A percentile compares a stretch with the other conserved stretches of the same genome.
Conservation (phyloP, 495 filamentous ascomycete genomes). For the Sordaria brevicollis region DNA sequence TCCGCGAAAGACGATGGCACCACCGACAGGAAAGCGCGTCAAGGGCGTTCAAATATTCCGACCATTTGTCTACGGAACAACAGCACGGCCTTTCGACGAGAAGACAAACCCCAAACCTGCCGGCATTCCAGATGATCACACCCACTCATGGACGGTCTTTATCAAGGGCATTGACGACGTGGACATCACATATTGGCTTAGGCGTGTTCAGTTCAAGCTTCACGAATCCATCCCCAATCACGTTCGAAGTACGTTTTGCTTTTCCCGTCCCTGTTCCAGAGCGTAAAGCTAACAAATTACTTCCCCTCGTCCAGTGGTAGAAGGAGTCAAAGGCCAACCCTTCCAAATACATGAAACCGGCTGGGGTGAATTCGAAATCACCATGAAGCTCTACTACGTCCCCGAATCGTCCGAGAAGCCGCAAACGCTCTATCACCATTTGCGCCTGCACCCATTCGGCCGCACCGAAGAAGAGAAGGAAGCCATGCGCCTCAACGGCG, state of each 20-base stretch:
- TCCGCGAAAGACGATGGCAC: conserved; percentile 30
- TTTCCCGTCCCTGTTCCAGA: neutral
- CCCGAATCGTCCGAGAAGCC: conserved; percentile 81
- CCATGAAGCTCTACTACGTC: conserved; percentile 84
- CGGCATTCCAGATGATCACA: conserved; percentile 73
- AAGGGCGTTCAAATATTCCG: conserved; percentile 67
- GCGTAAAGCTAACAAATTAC: neutral
- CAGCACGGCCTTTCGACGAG: conserved; percentile 60
- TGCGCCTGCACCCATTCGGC: conserved; percentile 87
- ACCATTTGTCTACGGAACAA: conserved; percentile 75
- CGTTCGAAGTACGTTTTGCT: conserved; percentile 49
- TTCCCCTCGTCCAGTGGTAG: conserved; percentile 23
- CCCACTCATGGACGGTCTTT: conserved; percentile 90
- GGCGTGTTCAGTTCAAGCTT: conserved; percentile 94
- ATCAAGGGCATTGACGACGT: conserved; percentile 76
- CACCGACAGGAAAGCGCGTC: conserved; percentile 43
- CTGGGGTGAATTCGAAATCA: conserved; percentile 96
- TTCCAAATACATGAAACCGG: conserved; percentile 87
- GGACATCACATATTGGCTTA: conserved; percentile 90
- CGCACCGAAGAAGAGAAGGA: conserved; percentile 61
- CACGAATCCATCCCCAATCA: conserved; percentile 90
- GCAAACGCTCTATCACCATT: conserved; percentile 78
- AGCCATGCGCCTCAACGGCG: conserved; percentile 47
- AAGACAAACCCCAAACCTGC: conserved; percentile 47
- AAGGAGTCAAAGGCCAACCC: conserved; percentile 57